Evolutionary conservation across 257 asterid species (phyloP), one percentile per base, ranked within the genome.

Genomic region (Sherardia arvensis): DNA sequence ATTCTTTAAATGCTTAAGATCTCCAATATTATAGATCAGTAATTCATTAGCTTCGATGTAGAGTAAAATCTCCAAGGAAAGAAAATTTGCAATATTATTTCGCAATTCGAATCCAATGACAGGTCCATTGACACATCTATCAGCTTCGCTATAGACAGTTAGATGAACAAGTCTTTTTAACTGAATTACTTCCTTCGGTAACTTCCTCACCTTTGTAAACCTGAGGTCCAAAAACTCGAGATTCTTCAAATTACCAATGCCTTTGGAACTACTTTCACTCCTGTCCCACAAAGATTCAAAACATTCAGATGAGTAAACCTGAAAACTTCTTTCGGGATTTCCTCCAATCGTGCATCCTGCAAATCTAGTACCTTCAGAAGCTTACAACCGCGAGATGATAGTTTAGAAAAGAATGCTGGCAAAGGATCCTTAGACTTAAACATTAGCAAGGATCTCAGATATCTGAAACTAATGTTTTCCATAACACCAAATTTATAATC

Each of bases 101-200:
- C 68, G 68, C 45, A 67, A 63, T 53, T 33, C 34, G 45, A 77
- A 59, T 33, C 76, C 76, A 12, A 2, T 23, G 36, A 22, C 55
- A 45, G 36, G 18, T 18, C 27, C 67, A 43, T 8, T 18, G 23
- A 15, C 18, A 45, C 32, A 15, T 1, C 53, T 38, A 43, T 17
- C 7, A 43, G 51, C 8, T 5, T 18, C 9, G 6, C 15, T 26
- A 49, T 4, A 33, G 12, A 28, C 72, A 15, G 25, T 8, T 14
- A 77, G 30, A 10, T 70, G 70, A 18, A 61, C 34, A 32, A 77
- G 71, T 10, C 36, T 7, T 1, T 34, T 10, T 18, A 48, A 2
- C 69, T 54, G 61, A 8, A 63, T 64, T 8, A 74, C 74, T 22
- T 78, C 65, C 20, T 22, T 22, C 3, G 69, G 77, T 20, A 73